Base-by-base conservation (phyloP, 345 rosid species). In the Rubroshorea leprosula region DNA sequence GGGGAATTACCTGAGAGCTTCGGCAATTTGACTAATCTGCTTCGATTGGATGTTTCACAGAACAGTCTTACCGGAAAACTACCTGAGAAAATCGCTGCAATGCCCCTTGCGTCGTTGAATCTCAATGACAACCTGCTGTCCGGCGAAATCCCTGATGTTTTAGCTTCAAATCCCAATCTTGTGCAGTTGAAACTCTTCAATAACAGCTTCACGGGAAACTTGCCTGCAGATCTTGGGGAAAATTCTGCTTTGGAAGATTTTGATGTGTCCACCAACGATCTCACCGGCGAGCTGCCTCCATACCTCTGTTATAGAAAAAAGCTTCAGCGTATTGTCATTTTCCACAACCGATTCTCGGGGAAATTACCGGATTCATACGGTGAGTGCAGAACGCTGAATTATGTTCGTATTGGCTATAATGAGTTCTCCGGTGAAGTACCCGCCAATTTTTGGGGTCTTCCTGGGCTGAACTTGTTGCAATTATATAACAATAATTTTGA, bases 201-300 rank as follows among this genome's bases (percentile, higher is more conserved):
- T 71, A 89, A 89, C 81, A 83, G 82, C 59, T 89, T 89, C 35
- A 67, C 73, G 0, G 96, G 96, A 6, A 74, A 17, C 0, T 72
- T 89, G 22, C 94, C 94, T 0, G 19, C 46, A 8, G 65, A 74
- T 64, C 63, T 89, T 1, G 96, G 96, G 1, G 74, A 57, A 65
- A 68, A 71, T 62, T 80, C 87, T 0, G 71, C 27, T 12, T 41
- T 89, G 29, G 48, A 18, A 13, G 74, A 72, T n/a, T 68, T 89
- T n/a, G 96, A 89, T 61, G 82, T 81, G 25, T 89, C 96, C 0
- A 80, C 79, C 16, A 89, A 89, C 43, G 26, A 41, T 19, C 71
- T 89, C 35, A 45, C 70, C 0, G 90, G 94, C 0, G 76, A 72
- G 51, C 62, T 89, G 35, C 96, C 96, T 5, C 78, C 54, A 49